phyloP scores from a whole-genome alignment of 768 basidiomycete genomes.

The Cystobasidium onofrii region DNA sequence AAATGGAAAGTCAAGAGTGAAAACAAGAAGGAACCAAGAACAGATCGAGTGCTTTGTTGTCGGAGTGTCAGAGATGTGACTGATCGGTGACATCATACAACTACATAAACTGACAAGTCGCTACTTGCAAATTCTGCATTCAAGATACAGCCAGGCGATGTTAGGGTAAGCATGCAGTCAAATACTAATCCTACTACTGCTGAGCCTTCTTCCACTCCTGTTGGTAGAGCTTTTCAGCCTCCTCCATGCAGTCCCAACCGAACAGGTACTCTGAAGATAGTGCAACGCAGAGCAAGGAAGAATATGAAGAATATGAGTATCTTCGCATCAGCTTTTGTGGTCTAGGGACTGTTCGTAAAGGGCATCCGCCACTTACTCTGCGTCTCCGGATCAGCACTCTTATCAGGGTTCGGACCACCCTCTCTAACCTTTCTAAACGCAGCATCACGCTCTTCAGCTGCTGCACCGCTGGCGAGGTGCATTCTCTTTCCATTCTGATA shows the following conservation, averaged over 20 bases:
- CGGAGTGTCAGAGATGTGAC: too few species aligned
- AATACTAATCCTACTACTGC: too few species aligned
- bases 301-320: background rate
- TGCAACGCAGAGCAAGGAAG: too few species aligned
- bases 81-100: too few species aligned
- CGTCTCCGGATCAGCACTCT: constrained; percentile 32
- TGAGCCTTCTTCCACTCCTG: constrained; percentile 20
- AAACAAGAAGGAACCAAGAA: too few species aligned
- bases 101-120: too few species aligned
- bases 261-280: constrained; percentile 15
- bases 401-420: constrained; percentile 41
- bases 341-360: too few species aligned
- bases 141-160: too few species aligned
- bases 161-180: too few species aligned
- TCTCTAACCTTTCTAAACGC: constrained; percentile 34
- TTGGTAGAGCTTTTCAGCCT: constrained; percentile 23
- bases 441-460: constrained; percentile 39
- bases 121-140: too few species aligned
- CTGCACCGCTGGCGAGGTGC: constrained; percentile 38
- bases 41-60: too few species aligned
- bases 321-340: too few species aligned
- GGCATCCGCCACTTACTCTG: background rate
- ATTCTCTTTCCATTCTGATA: constrained; percentile 37
- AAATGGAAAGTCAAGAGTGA: background rate
- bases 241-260: constrained; percentile 20